Percentiles rank a stretch among this genome's conserved stretches.
These are phyloP conservation scores for Solanum chilense DNA, from an alignment of 257 asterid genomes.

Conservation along the genomic window DNA sequence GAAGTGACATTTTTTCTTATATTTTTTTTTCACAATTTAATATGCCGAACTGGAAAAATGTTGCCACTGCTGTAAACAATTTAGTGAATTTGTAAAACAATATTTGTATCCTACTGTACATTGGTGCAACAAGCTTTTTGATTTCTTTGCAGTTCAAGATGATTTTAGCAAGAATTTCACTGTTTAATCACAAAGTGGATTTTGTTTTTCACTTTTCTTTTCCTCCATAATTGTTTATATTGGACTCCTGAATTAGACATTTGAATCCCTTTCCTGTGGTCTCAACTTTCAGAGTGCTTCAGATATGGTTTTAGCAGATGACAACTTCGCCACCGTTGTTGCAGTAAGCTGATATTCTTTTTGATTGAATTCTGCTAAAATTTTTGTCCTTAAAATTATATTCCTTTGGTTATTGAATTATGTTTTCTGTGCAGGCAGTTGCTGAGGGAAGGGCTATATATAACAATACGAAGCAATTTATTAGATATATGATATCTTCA, in stretches of 20 bases:
- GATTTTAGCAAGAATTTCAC: neutral
- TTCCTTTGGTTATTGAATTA: neutral
- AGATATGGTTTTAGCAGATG: slow-evolving; percentile 98
- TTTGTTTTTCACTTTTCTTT: neutral
- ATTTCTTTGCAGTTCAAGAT: neutral
- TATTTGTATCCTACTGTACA: neutral
- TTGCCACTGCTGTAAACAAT: neutral
- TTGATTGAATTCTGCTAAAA: neutral
- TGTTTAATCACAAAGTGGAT: neutral
- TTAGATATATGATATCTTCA: slow-evolving; percentile 96
- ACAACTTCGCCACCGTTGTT: slow-evolving; percentile 93
- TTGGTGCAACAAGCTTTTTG: neutral
- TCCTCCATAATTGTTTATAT: neutral
- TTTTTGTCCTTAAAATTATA: neutral
- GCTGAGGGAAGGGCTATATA: slow-evolving; percentile 99
- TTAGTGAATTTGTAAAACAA: neutral
- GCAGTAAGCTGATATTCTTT: slow-evolving; percentile 50
- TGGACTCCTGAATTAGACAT: neutral
- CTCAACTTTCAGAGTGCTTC: slow-evolving; percentile 90
- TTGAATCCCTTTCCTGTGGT: neutral
- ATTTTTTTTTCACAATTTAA: neutral
- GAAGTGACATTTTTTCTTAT: neutral
- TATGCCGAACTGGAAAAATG: neutral
- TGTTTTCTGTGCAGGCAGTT: slow-evolving; percentile 57
- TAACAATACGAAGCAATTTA: slow-evolving; percentile 92